Evolutionary conservation across 2,329 filamentous ascomycete genomes (phyloP).

Genomic region (Pyricularia grisea): DNA sequence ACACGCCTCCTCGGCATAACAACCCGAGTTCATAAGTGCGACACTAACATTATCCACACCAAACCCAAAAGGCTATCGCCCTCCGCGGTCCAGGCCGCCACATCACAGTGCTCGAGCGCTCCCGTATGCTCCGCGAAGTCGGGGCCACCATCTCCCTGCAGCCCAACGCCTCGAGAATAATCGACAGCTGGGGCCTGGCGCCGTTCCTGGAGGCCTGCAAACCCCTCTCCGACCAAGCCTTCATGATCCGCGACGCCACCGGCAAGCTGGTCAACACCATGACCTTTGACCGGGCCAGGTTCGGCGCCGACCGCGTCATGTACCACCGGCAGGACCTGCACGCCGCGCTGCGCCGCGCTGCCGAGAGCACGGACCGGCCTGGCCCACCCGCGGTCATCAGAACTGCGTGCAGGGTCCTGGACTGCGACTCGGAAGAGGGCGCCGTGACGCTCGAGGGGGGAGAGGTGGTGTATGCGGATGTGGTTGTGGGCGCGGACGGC

Average conservation of each 20-base stretch:
- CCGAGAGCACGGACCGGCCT: slow-evolving; percentile 11
- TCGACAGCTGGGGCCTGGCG: slow-evolving; percentile 20
- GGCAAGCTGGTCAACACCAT: slow-evolving; percentile 20
- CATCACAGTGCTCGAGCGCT: slow-evolving; percentile 16
- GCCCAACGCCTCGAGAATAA: slow-evolving; percentile 28
- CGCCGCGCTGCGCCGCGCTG: slow-evolving; percentile 17
- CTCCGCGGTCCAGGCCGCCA: neutral
- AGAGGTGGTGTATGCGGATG: neutral
- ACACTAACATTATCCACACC: neutral
- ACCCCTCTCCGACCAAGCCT: slow-evolving; percentile 24
- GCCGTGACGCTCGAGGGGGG: neutral
- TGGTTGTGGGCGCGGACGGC: neutral
- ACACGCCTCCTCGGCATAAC: too few species aligned
- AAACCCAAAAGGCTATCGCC: neutral
- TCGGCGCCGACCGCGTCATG: slow-evolving; percentile 27
- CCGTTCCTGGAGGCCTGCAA: slow-evolving; percentile 17
- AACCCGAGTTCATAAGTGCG: too few species aligned
- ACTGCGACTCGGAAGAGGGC: neutral
- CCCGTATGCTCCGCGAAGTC: slow-evolving; percentile 22
- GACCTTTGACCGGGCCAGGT: slow-evolving; percentile 18
- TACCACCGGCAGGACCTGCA: slow-evolving; percentile 32
- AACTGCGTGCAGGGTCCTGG: slow-evolving; percentile 8
- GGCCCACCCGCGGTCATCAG: slow-evolving; percentile 17
- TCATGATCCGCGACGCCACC: slow-evolving; percentile 19
- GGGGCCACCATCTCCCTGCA: slow-evolving; percentile 31